phyloP scores from a whole-genome alignment of 495 filamentous ascomycete genomes.

The Hypoxylon trugodes region DNA sequence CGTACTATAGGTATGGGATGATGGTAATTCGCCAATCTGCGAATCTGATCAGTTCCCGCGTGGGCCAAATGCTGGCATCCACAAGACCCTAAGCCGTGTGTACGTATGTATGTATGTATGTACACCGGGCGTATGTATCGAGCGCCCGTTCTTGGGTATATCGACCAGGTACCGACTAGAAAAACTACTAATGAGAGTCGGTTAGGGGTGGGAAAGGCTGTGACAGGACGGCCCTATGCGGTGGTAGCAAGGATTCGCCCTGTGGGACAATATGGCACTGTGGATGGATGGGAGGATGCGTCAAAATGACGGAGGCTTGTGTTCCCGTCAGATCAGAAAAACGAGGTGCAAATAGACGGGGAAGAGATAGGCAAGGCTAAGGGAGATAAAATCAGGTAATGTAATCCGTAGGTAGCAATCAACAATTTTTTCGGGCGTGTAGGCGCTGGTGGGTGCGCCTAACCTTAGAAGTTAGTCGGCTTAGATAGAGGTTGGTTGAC shows the following conservation, averaged over 20 bases:
- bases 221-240: constrained; percentile 43
- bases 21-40: constrained; percentile 32
- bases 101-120: constrained; percentile 8
- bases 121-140: constrained; percentile 11
- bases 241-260: constrained; percentile 38
- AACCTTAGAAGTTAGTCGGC: too few species aligned
- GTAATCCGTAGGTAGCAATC: constrained; percentile 37
- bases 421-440: constrained; percentile 19
- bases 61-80: constrained; percentile 22
- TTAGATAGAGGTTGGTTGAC: constrained; percentile 21
- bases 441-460: constrained; percentile 13
- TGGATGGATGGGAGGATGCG: constrained; percentile 35
- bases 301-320: constrained; percentile 36
- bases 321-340: constrained; percentile 38
- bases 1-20: constrained; percentile 5
- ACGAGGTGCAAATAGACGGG: too few species aligned
- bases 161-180: constrained; percentile 27
- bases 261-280: constrained; percentile 39
- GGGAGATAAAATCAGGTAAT: neutral
- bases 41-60: constrained; percentile 31
- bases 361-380: too few species aligned
- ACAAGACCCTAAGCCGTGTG: neutral
- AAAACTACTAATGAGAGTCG: constrained; percentile 18
- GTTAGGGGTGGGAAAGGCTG: constrained; percentile 23
- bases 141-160: constrained; percentile 19